A percentile compares a stretch with the other conserved stretches of the same genome.
These are phyloP conservation scores for Penicillium ochrochloron DNA, from an alignment of 495 filamentous ascomycete genomes.

Conservation along the genomic window DNA sequence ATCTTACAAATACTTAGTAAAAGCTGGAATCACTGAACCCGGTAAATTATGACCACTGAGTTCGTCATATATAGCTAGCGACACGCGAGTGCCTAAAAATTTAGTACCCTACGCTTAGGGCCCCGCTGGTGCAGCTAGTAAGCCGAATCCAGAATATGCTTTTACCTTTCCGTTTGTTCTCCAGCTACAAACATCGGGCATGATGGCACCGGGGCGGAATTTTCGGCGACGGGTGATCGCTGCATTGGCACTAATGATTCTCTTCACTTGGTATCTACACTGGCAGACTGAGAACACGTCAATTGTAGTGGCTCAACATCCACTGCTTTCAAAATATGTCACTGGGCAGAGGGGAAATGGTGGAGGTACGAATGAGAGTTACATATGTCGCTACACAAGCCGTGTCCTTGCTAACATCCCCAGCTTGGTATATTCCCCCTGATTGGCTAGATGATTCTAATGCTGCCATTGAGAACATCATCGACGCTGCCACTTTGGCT, in stretches of 20 bases:
- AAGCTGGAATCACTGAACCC: neutral
- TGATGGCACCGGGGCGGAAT: constrained; percentile 4
- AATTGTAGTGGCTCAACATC: neutral
- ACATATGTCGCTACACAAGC: neutral
- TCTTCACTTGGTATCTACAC: neutral
- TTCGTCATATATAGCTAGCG: neutral
- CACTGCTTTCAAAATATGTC: constrained; percentile 2
- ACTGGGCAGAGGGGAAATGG: constrained; percentile 1
- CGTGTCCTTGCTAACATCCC: constrained; percentile 1
- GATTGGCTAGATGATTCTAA: neutral
- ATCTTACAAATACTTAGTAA: neutral
- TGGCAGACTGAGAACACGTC: neutral
- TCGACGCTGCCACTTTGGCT: constrained; percentile 1
- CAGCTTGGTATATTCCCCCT: constrained; percentile 8
- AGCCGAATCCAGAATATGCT: neutral
- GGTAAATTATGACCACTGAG: neutral
- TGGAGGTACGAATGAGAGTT: constrained; percentile 3
- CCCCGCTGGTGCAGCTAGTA: neutral
- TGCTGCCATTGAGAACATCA: neutral
- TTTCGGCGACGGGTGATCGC: constrained; percentile 4
- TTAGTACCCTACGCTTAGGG: no score
- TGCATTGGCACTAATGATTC: neutral
- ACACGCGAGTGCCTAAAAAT: neutral
- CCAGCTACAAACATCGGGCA: neutral
- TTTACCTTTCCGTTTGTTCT: neutral